phyloP scores from a whole-genome alignment of 176 grass and related monocot species.

The Cymbopogon citratus region DNA sequence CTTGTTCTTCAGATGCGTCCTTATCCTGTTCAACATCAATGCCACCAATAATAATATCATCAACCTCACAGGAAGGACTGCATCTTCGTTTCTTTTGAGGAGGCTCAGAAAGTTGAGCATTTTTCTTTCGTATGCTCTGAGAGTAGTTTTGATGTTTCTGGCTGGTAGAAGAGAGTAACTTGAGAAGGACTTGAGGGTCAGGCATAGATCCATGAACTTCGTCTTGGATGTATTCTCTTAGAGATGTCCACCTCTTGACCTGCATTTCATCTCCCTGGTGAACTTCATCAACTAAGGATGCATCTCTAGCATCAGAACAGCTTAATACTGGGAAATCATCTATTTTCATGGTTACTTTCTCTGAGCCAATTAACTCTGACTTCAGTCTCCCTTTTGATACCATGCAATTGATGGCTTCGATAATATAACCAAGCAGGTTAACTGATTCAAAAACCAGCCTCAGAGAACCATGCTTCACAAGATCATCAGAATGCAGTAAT shows the following conservation, averaged over 20 bases:
- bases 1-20: constrained; percentile 31
- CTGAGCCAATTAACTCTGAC: constrained; percentile 19
- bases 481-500: constrained; percentile 75
- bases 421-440: constrained; percentile 52
- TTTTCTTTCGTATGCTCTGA: constrained; percentile 40
- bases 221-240: constrained; percentile 77
- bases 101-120: constrained; percentile 34
- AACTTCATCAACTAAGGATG: constrained; percentile 18
- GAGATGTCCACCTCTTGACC: constrained; percentile 49
- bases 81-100: constrained; percentile 56
- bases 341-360: constrained; percentile 19
- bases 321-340: constrained; percentile 37
- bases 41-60: constrained; percentile 66
- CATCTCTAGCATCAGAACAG: constrained; percentile 37
- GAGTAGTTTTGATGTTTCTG: constrained; percentile 45
- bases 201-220: constrained; percentile 60
- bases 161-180: constrained; percentile 71
- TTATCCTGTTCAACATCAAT: constrained; percentile 50
- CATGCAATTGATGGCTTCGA: constrained; percentile 41
- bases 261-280: constrained; percentile 26
- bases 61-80: constrained; percentile 21
- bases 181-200: constrained; percentile 88
- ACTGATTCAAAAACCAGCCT: constrained; percentile 73
- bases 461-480: constrained; percentile 82
- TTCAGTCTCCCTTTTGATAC: constrained; percentile 8